Base-by-base conservation (phyloP, 495 filamentous ascomycete species). In the Penicillium cinerascens region DNA sequence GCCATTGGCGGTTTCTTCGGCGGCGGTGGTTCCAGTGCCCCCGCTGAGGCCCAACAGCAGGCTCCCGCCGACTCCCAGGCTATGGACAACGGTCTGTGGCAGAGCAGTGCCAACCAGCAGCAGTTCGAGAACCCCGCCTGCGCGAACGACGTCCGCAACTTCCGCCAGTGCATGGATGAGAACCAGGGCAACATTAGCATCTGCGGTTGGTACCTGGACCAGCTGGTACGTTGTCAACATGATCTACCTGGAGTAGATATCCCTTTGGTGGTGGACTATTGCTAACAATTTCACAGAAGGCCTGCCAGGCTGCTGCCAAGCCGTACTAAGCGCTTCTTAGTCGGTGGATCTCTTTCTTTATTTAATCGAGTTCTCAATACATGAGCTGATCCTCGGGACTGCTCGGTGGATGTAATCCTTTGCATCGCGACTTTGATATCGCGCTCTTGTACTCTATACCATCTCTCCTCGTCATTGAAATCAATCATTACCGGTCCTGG, bases 201-300 rank as follows among this genome's bases (percentile, higher is more conserved):
- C 62, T 98, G 93, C 76, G 84, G 86, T 55, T 98, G 93, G 93
- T 98, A 98, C 69, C 72, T 98, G 61, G 92, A 97, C 71, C 93
- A 98, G 82, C 77, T 98, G 69, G 79, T 84, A 72, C 45, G 70
- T 70, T 51, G 17, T 56, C 38, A 37, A 35, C 27, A 42, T 36
- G 16, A 10, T 44, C 33, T 18, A 0, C 6, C 10, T 22, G 0
- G 27, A 7, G 29, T 15, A 33, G 29, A 11, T 13, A 13, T 33
- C 29, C 11, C 37, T 36, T 36, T 11, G 16, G n/a, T 17, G 4
- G 7, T 39, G 37, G 18, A 39, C 9, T 10, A 39, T 50, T 47
- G 68, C 69, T 64, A 69, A 73, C 20, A 38, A 53, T 26, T 23
- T 27, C 54, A 62, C 52, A 86, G 84, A 96, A 96, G 81, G 89